Evolutionary conservation across 2,329 filamentous ascomycete genomes (phyloP).

Genomic region (Verticillium isaacii): DNA sequence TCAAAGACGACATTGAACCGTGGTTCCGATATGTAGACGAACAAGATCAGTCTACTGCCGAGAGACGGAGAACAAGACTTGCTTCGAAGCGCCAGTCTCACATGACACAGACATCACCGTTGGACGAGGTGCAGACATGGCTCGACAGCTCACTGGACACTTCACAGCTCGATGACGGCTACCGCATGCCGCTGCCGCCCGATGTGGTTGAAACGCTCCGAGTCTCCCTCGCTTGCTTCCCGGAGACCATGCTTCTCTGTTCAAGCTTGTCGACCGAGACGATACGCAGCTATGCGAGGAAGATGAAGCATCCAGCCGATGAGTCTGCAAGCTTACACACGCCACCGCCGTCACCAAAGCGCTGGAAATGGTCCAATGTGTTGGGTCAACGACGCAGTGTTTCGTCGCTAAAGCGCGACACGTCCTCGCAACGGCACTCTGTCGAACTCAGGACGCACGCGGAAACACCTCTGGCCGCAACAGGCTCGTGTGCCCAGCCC

Average conservation of each 20-base stretch:
- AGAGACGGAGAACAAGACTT: background rate
- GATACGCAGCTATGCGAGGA: conserved; percentile 50
- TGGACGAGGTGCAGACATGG: conserved; percentile 11
- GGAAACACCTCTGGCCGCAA: conserved; percentile 3
- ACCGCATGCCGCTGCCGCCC: conserved; percentile 41
- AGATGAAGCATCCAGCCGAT: conserved; percentile 36
- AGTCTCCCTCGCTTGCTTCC: conserved; percentile 51
- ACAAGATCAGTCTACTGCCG: conserved; percentile 1
- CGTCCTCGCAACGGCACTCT: conserved; percentile 1
- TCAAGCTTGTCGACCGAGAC: conserved; percentile 53
- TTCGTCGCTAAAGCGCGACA: conserved; percentile 1
- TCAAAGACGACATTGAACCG: conserved; percentile 13
- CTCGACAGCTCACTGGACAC: conserved; percentile 12
- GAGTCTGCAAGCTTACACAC: conserved; percentile 4
- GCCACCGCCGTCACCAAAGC: conserved; percentile 11
- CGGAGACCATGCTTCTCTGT: conserved; percentile 53
- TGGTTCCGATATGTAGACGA: conserved; percentile 14
- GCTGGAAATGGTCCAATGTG: conserved; percentile 11
- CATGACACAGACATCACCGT: conserved; percentile 1
- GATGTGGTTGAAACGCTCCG: conserved; percentile 50
- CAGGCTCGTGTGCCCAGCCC: conserved; percentile 8
- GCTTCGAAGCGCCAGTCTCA: background rate
- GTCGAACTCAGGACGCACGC: conserved; percentile 5
- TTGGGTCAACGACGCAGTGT: conserved; percentile 9
- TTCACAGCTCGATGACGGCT: conserved; percentile 4